Percentiles rank a stretch among this genome's conserved stretches.
Evolutionary conservation across 768 basidiomycete species (phyloP).

Genomic region (Exidia glandulosa): DNA sequence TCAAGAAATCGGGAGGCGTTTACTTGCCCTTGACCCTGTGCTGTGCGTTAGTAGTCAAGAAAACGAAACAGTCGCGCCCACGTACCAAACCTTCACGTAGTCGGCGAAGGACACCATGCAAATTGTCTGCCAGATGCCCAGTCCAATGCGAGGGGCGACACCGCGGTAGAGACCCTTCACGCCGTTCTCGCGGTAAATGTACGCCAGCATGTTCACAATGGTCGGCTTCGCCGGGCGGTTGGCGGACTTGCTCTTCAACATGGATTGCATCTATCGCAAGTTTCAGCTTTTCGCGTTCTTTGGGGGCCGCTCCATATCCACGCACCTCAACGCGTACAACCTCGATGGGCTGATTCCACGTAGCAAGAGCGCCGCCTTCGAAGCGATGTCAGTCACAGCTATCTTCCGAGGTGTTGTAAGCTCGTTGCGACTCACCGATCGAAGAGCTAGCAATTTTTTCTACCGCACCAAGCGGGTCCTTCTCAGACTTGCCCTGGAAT

Average conservation of each 20-base stretch:
- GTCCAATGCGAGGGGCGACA: slow-evolving; percentile 90
- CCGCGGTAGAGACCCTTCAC: slow-evolving; percentile 95
- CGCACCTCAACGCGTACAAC: slow-evolving; percentile 89
- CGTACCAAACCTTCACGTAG: slow-evolving; percentile 80
- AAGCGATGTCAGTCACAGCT: background rate
- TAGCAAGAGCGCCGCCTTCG: slow-evolving; percentile 76
- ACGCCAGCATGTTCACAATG: slow-evolving; percentile 81
- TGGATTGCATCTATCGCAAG: slow-evolving; percentile 85
- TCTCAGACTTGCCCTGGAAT: slow-evolving; percentile 66
- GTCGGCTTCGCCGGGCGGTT: slow-evolving; percentile 89
- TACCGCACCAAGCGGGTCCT: slow-evolving; percentile 56
- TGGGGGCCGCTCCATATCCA: background rate
- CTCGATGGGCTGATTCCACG: slow-evolving; percentile 99
- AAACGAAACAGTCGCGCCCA: slow-evolving; percentile 1
- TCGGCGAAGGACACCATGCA: slow-evolving; percentile 99
- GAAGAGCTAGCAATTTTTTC: slow-evolving; percentile 88
- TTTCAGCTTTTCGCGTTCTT: background rate
- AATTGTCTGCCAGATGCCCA: slow-evolving; percentile 94
- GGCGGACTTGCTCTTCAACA: slow-evolving; percentile 70
- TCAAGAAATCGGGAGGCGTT: background rate
- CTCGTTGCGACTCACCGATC: slow-evolving; percentile 33
- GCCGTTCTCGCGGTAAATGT: slow-evolving; percentile 94
- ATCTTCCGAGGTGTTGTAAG: background rate
- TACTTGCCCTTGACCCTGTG: slow-evolving; percentile 10
- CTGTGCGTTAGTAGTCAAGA: background rate